phyloP scores from a whole-genome alignment of 495 filamentous ascomycete genomes.

The Elaphomyces granulatus region DNA sequence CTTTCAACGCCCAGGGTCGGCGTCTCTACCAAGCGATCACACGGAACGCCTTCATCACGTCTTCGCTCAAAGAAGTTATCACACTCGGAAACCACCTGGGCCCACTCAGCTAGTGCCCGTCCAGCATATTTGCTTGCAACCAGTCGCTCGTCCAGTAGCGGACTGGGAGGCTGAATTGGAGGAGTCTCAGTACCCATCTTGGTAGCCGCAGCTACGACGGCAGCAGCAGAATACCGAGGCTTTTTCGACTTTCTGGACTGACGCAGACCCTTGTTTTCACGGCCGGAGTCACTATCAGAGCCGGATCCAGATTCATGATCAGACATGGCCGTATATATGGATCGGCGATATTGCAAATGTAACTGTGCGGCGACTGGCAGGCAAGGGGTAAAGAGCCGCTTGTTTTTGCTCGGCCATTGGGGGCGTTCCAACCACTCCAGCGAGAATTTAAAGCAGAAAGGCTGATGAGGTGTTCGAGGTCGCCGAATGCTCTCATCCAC shows the following conservation, averaged over 20 bases:
- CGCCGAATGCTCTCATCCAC: slow-evolving; percentile 5
- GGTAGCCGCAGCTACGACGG: not conserved
- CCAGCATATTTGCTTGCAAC: slow-evolving; percentile 60
- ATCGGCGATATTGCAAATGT: slow-evolving; percentile 26
- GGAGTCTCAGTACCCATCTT: not conserved
- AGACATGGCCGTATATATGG: slow-evolving; percentile 1
- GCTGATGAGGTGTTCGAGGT: slow-evolving; percentile 37
- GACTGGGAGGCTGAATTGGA: not conserved
- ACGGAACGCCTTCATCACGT: slow-evolving; percentile 69
- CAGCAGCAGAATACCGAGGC: too few species aligned
- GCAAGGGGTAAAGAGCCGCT: slow-evolving; percentile 54
- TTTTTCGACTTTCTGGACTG: too few species aligned
- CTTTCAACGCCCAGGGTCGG: slow-evolving; percentile 76
- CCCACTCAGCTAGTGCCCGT: slow-evolving; percentile 85
- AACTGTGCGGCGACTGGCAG: slow-evolving; percentile 54
- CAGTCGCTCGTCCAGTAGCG: slow-evolving; percentile 11
- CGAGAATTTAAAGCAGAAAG: slow-evolving; percentile 63
- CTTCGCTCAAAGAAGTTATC: slow-evolving; percentile 86
- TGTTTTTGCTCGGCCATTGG: slow-evolving; percentile 37
- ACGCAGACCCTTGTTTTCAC: slow-evolving; percentile 5
- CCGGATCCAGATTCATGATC: slow-evolving; percentile 8
- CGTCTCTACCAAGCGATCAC: slow-evolving; percentile 66
- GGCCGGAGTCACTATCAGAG: slow-evolving; percentile 10
- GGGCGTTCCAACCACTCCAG: slow-evolving; percentile 57
- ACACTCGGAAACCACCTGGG: slow-evolving; percentile 67